phyloP scores from a whole-genome alignment of 164 flowering plant genomes.

The Umbellularia californica region DNA sequence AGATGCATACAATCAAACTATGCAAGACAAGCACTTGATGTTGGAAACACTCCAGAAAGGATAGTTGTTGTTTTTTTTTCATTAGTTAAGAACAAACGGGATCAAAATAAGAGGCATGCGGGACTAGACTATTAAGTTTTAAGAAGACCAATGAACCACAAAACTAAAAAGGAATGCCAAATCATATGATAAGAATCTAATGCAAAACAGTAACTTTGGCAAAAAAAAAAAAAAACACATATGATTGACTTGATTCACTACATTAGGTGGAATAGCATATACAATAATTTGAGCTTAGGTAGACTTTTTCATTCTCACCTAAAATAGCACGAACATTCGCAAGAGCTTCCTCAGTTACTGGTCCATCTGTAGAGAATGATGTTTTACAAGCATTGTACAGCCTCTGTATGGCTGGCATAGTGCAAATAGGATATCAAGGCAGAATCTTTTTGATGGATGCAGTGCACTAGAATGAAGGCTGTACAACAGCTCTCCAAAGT shows the following conservation, averaged over 20 bases:
- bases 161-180: background rate
- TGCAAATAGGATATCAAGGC: conserved; percentile 7
- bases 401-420: conserved; percentile 43
- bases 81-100: too few relatives aligned
- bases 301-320: conserved; percentile 20
- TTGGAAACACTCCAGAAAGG: background rate
- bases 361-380: conserved; percentile 39
- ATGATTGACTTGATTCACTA: too few relatives aligned
- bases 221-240: background rate
- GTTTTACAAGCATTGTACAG: conserved; percentile 39
- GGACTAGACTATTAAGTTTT: too few relatives aligned
- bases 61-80: too few relatives aligned
- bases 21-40: background rate
- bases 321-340: conserved; percentile 35
- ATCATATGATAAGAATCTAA: background rate
- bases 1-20: background rate
- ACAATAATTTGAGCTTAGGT: background rate
- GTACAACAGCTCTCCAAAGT: background rate
- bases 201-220: too few relatives aligned
- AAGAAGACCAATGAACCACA: background rate
- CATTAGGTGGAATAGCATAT: too few relatives aligned
- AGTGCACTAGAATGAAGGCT: background rate
- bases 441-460: background rate
- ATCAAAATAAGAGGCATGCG: too few relatives aligned
- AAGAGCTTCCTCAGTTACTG: conserved; percentile 43